Evolutionary conservation across 257 asterid species (phyloP), one percentile per base, ranked within the genome.

Genomic region (Scutellaria minor): DNA sequence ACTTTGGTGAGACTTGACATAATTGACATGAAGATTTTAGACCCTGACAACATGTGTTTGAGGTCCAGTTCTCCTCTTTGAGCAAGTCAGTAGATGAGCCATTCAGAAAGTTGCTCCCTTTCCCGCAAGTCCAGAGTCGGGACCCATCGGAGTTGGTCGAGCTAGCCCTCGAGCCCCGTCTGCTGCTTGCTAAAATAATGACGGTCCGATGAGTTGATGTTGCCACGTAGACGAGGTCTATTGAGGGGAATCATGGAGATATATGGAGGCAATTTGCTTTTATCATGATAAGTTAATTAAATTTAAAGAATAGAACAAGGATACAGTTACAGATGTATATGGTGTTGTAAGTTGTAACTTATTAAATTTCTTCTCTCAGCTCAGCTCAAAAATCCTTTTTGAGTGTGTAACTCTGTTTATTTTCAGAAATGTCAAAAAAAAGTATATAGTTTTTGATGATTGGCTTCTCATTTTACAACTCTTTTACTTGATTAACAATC

Each of bases 341-440:
- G 60, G 46, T 58, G 58, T 44, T 75, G 46, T 59, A 18, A 18
- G 59, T 44, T 75, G 73, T 77, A 79, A 58, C 73, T 15, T 57
- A 47, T 67, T 42, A 45, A 27, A 45, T 53, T 53, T 0, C 42
- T 47, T 39, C 35, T 11, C 20, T 37, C 37, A n/a, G 47, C 45
- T 45, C 14, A 42, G 20, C n/a, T 54, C 5, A 22, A 20, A 40
- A 46, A 42, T 58, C 20, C 52, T 9, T 11, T 11, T 24, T 9
- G 6, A 10, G 7, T 58, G 68, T 45, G n/a, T 31, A 9, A 27
- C 50, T 31, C 35, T 39, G 45, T 47, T 31, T 47, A 0, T 48
- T 11, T 48, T 14, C 6, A 48, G 54, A 48, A 48, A 48, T 48
- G 18, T 48, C 54, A 2, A 18, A 18, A 18, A 48, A 48, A 48